Conservation (phyloP, 2,329 filamentous ascomycete species). For the Fusarium duplospermum region DNA sequence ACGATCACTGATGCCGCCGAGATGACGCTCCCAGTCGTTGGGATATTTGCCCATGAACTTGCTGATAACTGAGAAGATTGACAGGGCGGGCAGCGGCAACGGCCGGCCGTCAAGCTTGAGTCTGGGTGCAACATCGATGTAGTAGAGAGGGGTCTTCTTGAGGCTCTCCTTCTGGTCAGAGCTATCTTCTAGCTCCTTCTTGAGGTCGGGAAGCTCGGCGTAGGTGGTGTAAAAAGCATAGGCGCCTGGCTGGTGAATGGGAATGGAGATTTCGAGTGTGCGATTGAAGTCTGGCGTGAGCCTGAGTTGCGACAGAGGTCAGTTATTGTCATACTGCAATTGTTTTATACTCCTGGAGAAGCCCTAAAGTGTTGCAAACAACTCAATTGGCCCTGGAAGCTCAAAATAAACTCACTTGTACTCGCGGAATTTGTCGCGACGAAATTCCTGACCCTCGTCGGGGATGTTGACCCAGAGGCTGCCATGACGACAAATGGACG, state of each 20-base stretch:
- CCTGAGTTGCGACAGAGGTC: constrained; percentile 58
- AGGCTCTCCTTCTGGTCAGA: constrained; percentile 55
- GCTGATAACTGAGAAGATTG: constrained; percentile 92
- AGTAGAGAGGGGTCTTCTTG: constrained; percentile 81
- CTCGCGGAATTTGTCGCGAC: constrained; percentile 82
- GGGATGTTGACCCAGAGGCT: constrained; percentile 98
- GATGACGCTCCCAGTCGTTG: constrained; percentile 87
- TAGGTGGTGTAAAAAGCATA: constrained; percentile 97
- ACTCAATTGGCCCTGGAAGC: constrained; percentile 8
- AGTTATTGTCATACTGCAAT: constrained; percentile 8
- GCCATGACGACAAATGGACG: constrained; percentile 93
- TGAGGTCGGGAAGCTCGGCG: constrained; percentile 80
- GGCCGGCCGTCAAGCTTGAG: constrained; percentile 79
- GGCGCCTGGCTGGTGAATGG: constrained; percentile 83
- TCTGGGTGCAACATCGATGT: constrained; percentile 91
- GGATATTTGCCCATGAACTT: constrained; percentile 98
- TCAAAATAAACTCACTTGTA: constrained; percentile 76
- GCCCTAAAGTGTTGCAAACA: background rate
- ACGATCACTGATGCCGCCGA: constrained; percentile 86
- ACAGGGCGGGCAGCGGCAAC: constrained; percentile 87
- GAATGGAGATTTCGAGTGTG: constrained; percentile 88
- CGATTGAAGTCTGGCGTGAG: constrained; percentile 93
- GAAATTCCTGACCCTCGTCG: constrained; percentile 78
- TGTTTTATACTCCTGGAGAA: background rate
- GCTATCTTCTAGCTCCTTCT: constrained; percentile 42